Base-by-base conservation (phyloP, 192 early-diverging fungal species). In the Backusella mclennaniae region DNA sequence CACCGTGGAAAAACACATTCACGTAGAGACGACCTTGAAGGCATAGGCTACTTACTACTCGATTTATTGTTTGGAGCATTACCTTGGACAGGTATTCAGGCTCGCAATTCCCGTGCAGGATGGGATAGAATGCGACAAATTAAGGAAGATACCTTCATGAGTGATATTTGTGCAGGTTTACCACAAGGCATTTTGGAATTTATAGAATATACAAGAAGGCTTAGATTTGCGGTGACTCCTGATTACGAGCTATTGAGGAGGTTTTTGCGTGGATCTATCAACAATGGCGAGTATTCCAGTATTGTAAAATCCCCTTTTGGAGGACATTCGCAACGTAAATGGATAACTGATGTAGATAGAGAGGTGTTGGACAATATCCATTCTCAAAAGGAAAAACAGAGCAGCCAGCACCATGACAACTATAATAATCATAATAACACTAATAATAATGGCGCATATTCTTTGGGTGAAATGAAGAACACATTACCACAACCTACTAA, bases 101-200 rank as follows among this genome's bases (percentile, higher is more conserved):
- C 95, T 5, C 85, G 89, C 26, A 94, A 90, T 52, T 93, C 95
- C 69, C 87, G 89, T 67, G 88, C 93, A 79, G 95, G 95, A 21
- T 96, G 95, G 88, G 93, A 94, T 56, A 93, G 93, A 78, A 96
- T 96, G 89, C 86, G 88, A 17, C 92, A 93, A 75, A 92, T 92
- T 79, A 96, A 96, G 73, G 90, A 92, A 70, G 89, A 89, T 4
- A 90, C 86, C 0, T 81, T 84, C n/a, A 83, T 96, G 52, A 84
- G 89, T 29, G 94, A 95, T 41, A 77, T 96, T n/a, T 94, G 92
- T 75, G 89, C 90, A 9, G 92, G 90, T 0, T 83, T 91, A 67
- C 95, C 95, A 6, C 74, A 52, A 41, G 95, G 93, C 31, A 93
- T 96, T 81, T 85, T 88, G 72, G 83, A 71, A 3, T 93, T 89